Evolutionary conservation across 2,329 filamentous ascomycete species (phyloP), one percentile per base, ranked within the genome.

Genomic region (Tolypocladium album): DNA sequence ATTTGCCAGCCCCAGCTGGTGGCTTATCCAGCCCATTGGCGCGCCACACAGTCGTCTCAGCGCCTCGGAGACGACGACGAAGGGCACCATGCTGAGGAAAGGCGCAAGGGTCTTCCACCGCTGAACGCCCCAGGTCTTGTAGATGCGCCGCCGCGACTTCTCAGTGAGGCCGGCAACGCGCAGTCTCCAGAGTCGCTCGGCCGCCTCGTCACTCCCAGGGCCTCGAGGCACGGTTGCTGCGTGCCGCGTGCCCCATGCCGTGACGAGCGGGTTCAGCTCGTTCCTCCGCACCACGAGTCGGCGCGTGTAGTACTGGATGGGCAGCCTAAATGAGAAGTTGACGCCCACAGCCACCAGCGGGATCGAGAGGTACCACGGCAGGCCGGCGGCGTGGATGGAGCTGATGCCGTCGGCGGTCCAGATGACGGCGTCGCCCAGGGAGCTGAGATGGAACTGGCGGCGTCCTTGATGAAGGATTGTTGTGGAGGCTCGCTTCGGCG

Each of bases 341-440:
- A 83, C 69, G 55, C 71, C 68, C 2, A 83, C 62, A 8, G 80
- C 79, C 17, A 81, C 70, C n/a, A 81, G 71, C 5, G 82, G 81
- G 55, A 85, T 81, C 36, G 77, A 74, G 39, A 83, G 63, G 64
- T 74, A 83, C 82, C 82, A 85, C 1, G 82, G 81, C 1, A 79
- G 67, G 43, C 76, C 75, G 31, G 74, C 72, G 56, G 66, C 60
- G 66, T 85, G 82, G 12, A 79, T 58, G 55, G 70, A 70, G 42
- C 75, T 67, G 57, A 85, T 74, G 61, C 74, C 66, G 58, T 77
- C 69, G 39, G 80, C 76, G 4, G 79, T 72, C 56, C 69, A 64
- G 34, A 75, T 66, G 58, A 81, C 68, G 45, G 66, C 66, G n/a
- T 72, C 69, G 11, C 66, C 68, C 24, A 74, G 61, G 38, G 68